phyloP scores from a whole-genome alignment of 228 moss, liverwort and hornwort species.

The Sphagnum fallax region DNA sequence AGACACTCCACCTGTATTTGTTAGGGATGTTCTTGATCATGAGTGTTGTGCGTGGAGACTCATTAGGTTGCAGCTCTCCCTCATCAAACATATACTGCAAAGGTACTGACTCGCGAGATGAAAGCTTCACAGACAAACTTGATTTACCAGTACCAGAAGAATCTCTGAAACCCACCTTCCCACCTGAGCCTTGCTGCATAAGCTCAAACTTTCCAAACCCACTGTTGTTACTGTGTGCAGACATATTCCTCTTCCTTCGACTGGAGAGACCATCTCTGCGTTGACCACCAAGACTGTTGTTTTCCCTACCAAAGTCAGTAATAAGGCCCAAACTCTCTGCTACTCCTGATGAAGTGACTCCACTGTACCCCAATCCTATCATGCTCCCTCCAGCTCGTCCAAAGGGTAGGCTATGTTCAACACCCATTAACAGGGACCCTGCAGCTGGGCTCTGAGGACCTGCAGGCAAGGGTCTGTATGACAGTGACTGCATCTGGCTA shows the following conservation, averaged over 20 bases:
- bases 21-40: slow-evolving; percentile 99
- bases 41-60: slow-evolving; percentile 66
- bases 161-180: slow-evolving; percentile 40
- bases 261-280: slow-evolving; percentile 28
- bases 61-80: slow-evolving; percentile 42
- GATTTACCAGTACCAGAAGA: slow-evolving; percentile 56
- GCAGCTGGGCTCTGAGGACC: slow-evolving; percentile 30
- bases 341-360: slow-evolving; percentile 26
- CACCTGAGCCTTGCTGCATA: slow-evolving; percentile 16
- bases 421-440: slow-evolving; percentile 17
- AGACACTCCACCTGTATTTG: slow-evolving; percentile 68
- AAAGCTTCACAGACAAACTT: slow-evolving; percentile 46
- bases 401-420: slow-evolving; percentile 19
- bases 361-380: slow-evolving; percentile 13
- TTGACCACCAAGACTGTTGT: slow-evolving; percentile 16
- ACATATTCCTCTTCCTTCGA: slow-evolving; percentile 31
- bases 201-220: slow-evolving; percentile 31
- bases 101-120: slow-evolving; percentile 47
- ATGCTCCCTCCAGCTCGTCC: slow-evolving; percentile 25
- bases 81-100: slow-evolving; percentile 76
- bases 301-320: slow-evolving; percentile 38
- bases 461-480: slow-evolving; percentile 40
- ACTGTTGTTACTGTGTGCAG: slow-evolving; percentile 17
- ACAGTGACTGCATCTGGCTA: slow-evolving; percentile 33
- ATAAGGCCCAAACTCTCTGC: slow-evolving; percentile 20